These are phyloP conservation scores for Cytospora piceae DNA, from an alignment of 2,329 filamentous ascomycete species.

Conservation along the genomic window DNA sequence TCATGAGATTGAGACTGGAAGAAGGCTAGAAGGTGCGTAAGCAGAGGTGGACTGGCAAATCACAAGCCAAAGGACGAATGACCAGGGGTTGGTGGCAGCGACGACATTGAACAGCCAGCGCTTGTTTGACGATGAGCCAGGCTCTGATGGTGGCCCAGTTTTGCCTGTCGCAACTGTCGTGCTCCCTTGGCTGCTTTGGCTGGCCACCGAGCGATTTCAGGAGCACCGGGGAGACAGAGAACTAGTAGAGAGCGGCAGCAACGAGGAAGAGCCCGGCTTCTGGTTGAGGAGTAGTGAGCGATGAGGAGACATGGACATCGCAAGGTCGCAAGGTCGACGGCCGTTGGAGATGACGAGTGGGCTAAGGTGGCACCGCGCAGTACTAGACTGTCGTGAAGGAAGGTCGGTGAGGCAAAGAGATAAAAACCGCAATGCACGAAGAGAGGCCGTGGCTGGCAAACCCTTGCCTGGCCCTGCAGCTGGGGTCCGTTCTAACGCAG, in stretches of 20 bases:
- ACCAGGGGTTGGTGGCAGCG: background rate
- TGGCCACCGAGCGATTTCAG: background rate
- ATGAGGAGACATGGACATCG: background rate
- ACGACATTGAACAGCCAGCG: constrained; percentile 12
- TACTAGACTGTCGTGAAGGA: constrained; percentile 33
- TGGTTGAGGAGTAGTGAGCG: constrained; percentile 3
- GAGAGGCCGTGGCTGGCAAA: constrained; percentile 40
- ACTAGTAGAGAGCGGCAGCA: constrained; percentile 5
- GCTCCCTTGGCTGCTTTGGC: background rate
- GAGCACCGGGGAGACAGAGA: background rate
- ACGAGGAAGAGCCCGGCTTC: constrained; percentile 18
- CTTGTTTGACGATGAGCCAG: constrained; percentile 22
- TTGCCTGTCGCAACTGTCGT: background rate
- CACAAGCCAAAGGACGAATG: constrained; percentile 8
- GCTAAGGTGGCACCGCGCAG: constrained; percentile 15
- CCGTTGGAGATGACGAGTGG: constrained; percentile 6
- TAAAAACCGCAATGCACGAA: constrained; percentile 50
- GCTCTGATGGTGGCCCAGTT: background rate
- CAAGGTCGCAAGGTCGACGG: constrained; percentile 2
- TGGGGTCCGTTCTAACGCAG: constrained; percentile 35
- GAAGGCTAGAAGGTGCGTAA: constrained; percentile 5
- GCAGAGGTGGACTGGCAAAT: constrained; percentile 18
- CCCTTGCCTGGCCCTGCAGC: constrained; percentile 40
- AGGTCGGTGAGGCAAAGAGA: constrained; percentile 46
- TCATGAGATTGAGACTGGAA: background rate